These are phyloP conservation scores for Neurospora sp. DNA, from an alignment of 495 filamentous ascomycete genomes.

Conservation along the genomic window DNA sequence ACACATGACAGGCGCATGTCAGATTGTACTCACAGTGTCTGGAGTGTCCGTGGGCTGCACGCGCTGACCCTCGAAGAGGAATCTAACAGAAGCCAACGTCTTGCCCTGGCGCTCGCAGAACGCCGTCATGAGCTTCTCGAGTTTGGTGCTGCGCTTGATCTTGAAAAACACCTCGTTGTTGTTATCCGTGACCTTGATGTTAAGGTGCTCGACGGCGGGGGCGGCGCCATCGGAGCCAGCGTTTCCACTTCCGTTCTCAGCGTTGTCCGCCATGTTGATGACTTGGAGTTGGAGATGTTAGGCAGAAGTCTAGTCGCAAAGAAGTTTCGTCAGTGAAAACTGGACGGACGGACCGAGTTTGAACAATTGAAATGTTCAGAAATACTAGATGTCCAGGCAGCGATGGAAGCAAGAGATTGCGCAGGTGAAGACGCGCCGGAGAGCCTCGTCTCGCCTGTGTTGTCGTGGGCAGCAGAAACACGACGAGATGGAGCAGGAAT, in stretches of 20 bases:
- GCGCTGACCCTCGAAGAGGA: conserved; percentile 89
- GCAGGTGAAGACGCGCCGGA: background rate
- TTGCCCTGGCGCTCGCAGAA: conserved; percentile 98
- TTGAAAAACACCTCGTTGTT: conserved; percentile 99
- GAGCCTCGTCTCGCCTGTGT: background rate
- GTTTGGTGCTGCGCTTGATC: conserved; percentile 92
- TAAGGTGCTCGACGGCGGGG: conserved; percentile 67
- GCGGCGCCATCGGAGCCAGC: conserved; percentile 28
- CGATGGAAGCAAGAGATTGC: background rate
- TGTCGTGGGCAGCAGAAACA: background rate
- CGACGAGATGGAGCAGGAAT: background rate
- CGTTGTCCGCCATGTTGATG: conserved; percentile 42
- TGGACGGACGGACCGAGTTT: background rate
- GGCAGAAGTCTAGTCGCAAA: background rate
- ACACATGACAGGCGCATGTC: background rate
- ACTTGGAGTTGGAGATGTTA: background rate
- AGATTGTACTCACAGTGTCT: conserved; percentile 61
- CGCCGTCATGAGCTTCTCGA: conserved; percentile 98
- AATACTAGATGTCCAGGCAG: background rate
- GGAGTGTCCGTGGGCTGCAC: conserved; percentile 85
- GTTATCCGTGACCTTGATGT: conserved; percentile 99
- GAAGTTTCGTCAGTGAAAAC: background rate
- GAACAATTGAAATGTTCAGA: background rate
- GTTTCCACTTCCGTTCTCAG: conserved; percentile 46
- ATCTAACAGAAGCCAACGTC: conserved; percentile 70